Evolutionary conservation across 2,329 filamentous ascomycete species (phyloP), one percentile per base, ranked within the genome.

Genomic region (Bipolaris bicolor): DNA sequence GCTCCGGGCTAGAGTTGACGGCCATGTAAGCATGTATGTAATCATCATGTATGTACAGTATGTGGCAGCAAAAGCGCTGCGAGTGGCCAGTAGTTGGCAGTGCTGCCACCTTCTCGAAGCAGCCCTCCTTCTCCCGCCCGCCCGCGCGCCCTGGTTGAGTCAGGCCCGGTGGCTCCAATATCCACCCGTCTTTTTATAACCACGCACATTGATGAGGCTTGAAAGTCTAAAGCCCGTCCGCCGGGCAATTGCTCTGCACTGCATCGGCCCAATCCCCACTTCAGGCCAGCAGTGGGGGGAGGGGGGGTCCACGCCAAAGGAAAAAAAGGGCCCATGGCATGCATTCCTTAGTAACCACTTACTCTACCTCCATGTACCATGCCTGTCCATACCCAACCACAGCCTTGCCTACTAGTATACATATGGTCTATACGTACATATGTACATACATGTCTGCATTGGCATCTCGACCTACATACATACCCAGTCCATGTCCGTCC

Each of bases 261-360:
- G 72, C 72, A 65, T 73, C 73, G 73, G 73, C 43, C 57, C 58
- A 68, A 60, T 60, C 43, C 72, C 73, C 69, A 54, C 40, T 70
- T 74, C 55, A 58, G 68, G 72, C 60, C 56, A 54, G 56, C 51
- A 39, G 59, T 45, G 26, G 43, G 39, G 46, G 20, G 20, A 49
- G 45, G 26, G 20, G 20, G 51, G 45, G 26, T 29, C 26, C 26
- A 29, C 26, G 26, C 26, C 26, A 29, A 29, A 26, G 7, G 6
- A 7, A 7, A 26, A 7, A 26, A 26, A 29, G 26, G 26, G 26
- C 26, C 9, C 26, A 29, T 29, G 9, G 26, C 26, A 29, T 29
- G 26, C 26, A 29, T 29, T 7, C 26, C 26, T 29, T 10, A 29
- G 26, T 29, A 29, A 10, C 26, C 9, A 29, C 26, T 29, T 29